These are phyloP conservation scores for Iberis pinnata DNA, from an alignment of 345 rosid species.

Conservation along the genomic window DNA sequence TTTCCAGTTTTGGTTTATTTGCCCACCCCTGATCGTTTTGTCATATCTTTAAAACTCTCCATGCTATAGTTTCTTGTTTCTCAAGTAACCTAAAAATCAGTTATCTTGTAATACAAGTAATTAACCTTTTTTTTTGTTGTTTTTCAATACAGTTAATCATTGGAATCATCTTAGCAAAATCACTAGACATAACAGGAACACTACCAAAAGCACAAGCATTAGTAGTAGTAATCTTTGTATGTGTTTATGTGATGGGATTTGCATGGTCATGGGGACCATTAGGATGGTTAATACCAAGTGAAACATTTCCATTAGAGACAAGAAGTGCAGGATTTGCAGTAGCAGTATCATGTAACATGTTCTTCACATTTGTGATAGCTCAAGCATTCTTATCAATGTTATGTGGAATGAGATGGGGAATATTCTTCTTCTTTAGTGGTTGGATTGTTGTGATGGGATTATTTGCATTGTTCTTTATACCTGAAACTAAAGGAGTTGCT, in stretches of 20 bases:
- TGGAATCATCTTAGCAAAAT: constrained; percentile 37
- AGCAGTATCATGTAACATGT: constrained; percentile 68
- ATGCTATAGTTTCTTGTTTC: too few relatives aligned
- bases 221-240: constrained; percentile 44
- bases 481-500: constrained; percentile 52
- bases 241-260: constrained; percentile 50
- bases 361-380: constrained; percentile 74
- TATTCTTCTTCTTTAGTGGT: constrained; percentile 55
- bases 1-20: too few relatives aligned
- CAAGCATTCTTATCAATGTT: constrained; percentile 69
- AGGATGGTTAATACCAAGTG: constrained; percentile 73
- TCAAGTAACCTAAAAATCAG: not conserved
- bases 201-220: constrained; percentile 34
- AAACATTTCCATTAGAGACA: constrained; percentile 59
- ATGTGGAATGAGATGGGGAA: constrained; percentile 38
- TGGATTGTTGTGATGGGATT: constrained; percentile 61
- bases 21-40: too few relatives aligned
- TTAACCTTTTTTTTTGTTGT: too few relatives aligned
- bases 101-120: constrained; percentile 1
- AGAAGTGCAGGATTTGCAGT: constrained; percentile 53
- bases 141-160: constrained; percentile 31
- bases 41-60: constrained; percentile 22
- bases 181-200: constrained; percentile 35
- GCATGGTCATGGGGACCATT: constrained; percentile 92
- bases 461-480: constrained; percentile 40